Conservation (phyloP, 306 rosid genomes). For the Cyamopsis tetragonoloba region DNA sequence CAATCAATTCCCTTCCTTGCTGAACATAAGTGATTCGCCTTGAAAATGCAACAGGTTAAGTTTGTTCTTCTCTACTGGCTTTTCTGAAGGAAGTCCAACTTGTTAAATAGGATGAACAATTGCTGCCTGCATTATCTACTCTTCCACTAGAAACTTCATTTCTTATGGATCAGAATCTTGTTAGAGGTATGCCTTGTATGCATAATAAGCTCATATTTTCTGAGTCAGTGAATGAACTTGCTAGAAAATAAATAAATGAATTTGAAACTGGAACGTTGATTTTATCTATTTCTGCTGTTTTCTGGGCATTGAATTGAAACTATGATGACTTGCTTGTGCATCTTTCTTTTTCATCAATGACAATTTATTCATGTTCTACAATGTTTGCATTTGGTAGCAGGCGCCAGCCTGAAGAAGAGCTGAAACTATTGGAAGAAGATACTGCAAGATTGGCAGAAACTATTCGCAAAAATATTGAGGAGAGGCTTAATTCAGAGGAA, state of each 20-base stretch:
- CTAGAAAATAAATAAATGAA: neutral
- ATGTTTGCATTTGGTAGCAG: constrained; percentile 40
- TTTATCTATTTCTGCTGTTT: neutral
- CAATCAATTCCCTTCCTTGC: constrained; percentile 22
- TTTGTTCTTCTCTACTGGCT: constrained; percentile 36
- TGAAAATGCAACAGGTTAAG: constrained; percentile 36
- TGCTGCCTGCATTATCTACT: constrained; percentile 30
- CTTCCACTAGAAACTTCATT: constrained; percentile 37
- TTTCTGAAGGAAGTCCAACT: constrained; percentile 44
- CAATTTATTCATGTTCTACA: constrained; percentile 12
- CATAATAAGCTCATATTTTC: constrained; percentile 12
- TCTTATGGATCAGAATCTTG: constrained; percentile 39
- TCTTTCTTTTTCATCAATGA: neutral
- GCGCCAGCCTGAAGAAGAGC: constrained; percentile 55
- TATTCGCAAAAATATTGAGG: constrained; percentile 65
- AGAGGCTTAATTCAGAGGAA: constrained; percentile 67
- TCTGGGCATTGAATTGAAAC: constrained; percentile 7
- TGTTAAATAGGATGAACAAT: constrained; percentile 38
- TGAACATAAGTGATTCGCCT: constrained; percentile 29
- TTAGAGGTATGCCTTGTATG: constrained; percentile 38
- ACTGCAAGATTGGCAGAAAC: constrained; percentile 83
- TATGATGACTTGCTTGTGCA: constrained; percentile 2
- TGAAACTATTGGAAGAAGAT: constrained; percentile 74
- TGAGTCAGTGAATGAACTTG: constrained; percentile 14
- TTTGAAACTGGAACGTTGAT: constrained; percentile 1